phyloP scores from a whole-genome alignment of 192 early-diverging fungal species.

The Linnemannia elongata region DNA sequence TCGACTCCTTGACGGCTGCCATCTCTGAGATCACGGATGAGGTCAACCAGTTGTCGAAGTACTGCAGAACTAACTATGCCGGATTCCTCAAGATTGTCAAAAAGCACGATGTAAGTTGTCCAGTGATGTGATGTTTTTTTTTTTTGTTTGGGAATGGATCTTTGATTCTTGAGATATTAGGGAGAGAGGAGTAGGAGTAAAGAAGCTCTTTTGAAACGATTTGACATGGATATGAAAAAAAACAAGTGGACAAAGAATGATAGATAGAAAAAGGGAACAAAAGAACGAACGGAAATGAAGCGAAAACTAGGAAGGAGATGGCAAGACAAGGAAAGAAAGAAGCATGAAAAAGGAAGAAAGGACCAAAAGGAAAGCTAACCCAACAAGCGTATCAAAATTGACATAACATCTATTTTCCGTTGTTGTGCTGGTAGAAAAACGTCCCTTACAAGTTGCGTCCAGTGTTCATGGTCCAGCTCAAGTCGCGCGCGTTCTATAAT shows the following conservation, averaged over 20 bases:
- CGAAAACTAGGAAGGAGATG: not conserved
- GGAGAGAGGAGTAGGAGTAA: not conserved
- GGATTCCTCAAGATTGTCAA: conserved; percentile 95
- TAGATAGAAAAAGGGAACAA: too few relatives aligned
- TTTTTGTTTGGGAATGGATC: conserved; percentile 6
- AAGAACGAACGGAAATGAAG: not conserved
- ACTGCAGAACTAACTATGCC: conserved; percentile 84
- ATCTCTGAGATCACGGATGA: conserved; percentile 84
- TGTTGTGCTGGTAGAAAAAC: conserved; percentile 30
- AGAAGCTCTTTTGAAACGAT: not conserved
- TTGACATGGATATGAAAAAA: not conserved
- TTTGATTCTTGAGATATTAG: not conserved
- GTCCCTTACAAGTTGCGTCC: conserved; percentile 77
- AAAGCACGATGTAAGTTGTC: conserved; percentile 87
- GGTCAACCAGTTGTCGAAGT: conserved; percentile 83
- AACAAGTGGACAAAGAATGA: too few relatives aligned
- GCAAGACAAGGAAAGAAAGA: too few relatives aligned
- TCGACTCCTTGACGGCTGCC: conserved; percentile 66
- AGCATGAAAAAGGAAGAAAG: too few relatives aligned
- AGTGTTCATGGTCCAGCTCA: conserved; percentile 84
- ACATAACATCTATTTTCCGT: not conserved
- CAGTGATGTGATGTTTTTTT: not conserved
- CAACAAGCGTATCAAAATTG: not conserved
- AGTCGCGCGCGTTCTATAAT: conserved; percentile 87
- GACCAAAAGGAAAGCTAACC: too few relatives aligned